Conservation (phyloP, 352 stramenopile species). For the Phytophthora pluvialis region DNA sequence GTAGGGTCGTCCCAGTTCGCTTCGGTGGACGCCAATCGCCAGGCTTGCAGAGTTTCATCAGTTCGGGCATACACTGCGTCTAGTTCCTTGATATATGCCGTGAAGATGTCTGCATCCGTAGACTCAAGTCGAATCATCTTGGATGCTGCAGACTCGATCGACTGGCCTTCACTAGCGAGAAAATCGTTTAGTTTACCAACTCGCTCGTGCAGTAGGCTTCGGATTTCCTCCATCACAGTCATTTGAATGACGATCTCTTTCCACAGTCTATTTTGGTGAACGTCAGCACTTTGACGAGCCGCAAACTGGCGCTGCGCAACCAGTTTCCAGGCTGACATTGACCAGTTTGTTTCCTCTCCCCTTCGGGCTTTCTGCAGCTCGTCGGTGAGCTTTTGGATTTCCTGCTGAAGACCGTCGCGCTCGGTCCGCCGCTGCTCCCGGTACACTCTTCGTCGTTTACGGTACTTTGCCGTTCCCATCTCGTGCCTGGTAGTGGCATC, state of each 20-base stretch:
- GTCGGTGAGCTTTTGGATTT: constrained; percentile 12
- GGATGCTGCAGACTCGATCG: neutral
- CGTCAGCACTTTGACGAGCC: constrained; percentile 4
- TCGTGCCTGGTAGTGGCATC: constrained; percentile 6
- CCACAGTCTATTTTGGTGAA: neutral
- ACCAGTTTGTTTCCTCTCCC: neutral
- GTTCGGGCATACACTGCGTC: constrained; percentile 7
- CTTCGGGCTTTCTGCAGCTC: constrained; percentile 2
- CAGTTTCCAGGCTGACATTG: constrained; percentile 2
- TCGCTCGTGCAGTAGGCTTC: neutral
- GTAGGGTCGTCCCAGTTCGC: constrained; percentile 1
- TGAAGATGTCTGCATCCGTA: constrained; percentile 12
- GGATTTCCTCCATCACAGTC: neutral
- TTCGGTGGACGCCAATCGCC: constrained; percentile 1
- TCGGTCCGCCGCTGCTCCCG: constrained; percentile 5
- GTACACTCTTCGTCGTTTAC: constrained; percentile 7
- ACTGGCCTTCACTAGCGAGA: neutral
- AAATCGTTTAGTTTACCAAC: neutral
- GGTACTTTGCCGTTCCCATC: constrained; percentile 7
- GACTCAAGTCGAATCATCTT: constrained; percentile 14
- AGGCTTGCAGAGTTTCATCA: constrained; percentile 2
- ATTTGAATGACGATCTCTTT: neutral
- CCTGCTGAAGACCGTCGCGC: neutral
- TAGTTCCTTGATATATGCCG: constrained; percentile 2
- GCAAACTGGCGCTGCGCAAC: constrained; percentile 6